These are phyloP conservation scores for Boletus reticulatus DNA, from an alignment of 768 basidiomycete species.

Conservation along the genomic window DNA sequence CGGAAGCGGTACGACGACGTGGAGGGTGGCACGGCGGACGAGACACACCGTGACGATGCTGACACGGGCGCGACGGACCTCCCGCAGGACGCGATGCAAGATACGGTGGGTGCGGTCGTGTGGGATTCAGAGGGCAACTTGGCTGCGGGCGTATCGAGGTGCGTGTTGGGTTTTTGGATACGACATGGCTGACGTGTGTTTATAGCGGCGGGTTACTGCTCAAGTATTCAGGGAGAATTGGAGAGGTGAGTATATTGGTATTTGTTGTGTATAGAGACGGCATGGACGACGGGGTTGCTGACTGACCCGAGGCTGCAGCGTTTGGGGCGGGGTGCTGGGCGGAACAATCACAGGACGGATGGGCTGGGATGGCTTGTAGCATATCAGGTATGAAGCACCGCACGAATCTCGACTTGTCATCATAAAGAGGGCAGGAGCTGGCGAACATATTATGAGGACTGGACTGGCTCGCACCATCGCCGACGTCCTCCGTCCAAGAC, in stretches of 20 bases:
- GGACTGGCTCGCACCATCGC: slow-evolving; percentile 56
- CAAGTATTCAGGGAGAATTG: slow-evolving; percentile 70
- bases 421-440: slow-evolving; percentile 48
- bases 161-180: too few relatives aligned
- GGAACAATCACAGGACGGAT: slow-evolving; percentile 28
- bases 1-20: slow-evolving; percentile 36
- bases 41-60: not conserved
- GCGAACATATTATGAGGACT: slow-evolving; percentile 64
- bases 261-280: not conserved
- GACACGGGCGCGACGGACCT: not conserved
- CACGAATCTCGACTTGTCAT: not conserved
- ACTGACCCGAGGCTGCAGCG: slow-evolving; percentile 52
- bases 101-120: slow-evolving; percentile 80
- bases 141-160: slow-evolving; percentile 78
- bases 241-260: slow-evolving; percentile 50
- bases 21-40: slow-evolving; percentile 4
- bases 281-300: not conserved
- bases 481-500: slow-evolving; percentile 36
- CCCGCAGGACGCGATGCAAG: slow-evolving; percentile 48
- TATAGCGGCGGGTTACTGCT: slow-evolving; percentile 75
- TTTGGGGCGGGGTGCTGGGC: slow-evolving; percentile 83
- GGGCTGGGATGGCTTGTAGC: slow-evolving; percentile 58
- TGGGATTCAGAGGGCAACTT: slow-evolving; percentile 44
- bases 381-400: slow-evolving; percentile 45
- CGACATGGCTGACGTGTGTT: not conserved